phyloP scores from a whole-genome alignment of 1,284 basidiomycete genomes.

The Pulveroboletus sp. region DNA sequence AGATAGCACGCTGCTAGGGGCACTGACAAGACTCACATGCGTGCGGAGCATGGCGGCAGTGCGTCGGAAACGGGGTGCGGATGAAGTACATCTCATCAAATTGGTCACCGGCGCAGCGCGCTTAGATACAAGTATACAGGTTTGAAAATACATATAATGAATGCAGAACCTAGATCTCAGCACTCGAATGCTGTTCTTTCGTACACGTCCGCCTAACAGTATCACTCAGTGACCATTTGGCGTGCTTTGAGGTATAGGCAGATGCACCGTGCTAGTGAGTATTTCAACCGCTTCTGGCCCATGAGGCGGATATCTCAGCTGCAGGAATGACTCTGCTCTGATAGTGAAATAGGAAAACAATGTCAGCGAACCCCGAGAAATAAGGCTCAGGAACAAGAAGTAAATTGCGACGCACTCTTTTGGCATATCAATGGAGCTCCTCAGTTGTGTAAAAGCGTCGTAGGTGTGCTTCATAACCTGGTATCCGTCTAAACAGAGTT shows the following conservation, averaged over 20 bases:
- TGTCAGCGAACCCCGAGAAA: neutral
- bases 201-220: neutral
- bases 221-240: neutral
- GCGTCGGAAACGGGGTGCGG: slow-evolving; percentile 7
- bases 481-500: slow-evolving; percentile 40
- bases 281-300: slow-evolving; percentile 17
- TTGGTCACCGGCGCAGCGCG: neutral
- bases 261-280: slow-evolving; percentile 6
- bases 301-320: slow-evolving; percentile 28
- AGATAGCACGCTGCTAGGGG: too few relatives aligned
- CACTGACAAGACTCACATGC: too few relatives aligned
- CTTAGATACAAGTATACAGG: neutral
- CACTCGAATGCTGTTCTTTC: too few relatives aligned
- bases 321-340: slow-evolving; percentile 27
- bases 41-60: neutral
- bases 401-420: slow-evolving; percentile 30
- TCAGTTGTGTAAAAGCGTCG: slow-evolving; percentile 49
- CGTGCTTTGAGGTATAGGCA: slow-evolving; percentile 21
- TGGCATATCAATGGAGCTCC: slow-evolving; percentile 47
- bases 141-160: too few relatives aligned
- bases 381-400: neutral
- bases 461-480: slow-evolving; percentile 48
- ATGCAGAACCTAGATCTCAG: too few relatives aligned
- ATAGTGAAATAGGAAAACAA: neutral
- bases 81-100: neutral